Conservation (phyloP, 2,329 filamentous ascomycete genomes). For the Ilyonectria robusta region DNA sequence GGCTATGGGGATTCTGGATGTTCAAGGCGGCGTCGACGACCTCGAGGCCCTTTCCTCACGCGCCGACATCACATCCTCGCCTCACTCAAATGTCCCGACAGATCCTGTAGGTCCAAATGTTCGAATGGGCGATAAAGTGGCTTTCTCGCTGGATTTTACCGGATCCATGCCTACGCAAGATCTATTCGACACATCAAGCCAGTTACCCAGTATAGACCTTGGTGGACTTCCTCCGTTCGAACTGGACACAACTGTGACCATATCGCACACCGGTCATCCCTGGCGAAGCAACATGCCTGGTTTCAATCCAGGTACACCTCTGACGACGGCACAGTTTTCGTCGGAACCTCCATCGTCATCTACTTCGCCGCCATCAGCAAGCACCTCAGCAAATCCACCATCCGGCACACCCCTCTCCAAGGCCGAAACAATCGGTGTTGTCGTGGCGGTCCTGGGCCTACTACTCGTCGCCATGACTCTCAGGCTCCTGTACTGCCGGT, state of each 20-base stretch:
- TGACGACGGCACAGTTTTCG: not conserved
- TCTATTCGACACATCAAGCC: not conserved
- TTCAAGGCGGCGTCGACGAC: too few relatives aligned
- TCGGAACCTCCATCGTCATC: not conserved
- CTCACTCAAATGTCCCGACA: not conserved
- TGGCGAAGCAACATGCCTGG: not conserved
- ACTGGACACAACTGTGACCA: not conserved
- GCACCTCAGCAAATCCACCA: not conserved
- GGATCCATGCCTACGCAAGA: not conserved
- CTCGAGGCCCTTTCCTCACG: not conserved
- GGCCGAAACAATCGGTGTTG: not conserved
- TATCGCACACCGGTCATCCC: not conserved
- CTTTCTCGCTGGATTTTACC: not conserved
- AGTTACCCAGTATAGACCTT: not conserved
- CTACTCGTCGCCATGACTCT: not conserved
- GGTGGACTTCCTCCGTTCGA: not conserved
- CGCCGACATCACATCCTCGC: not conserved
- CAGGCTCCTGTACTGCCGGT: conserved; percentile 6
- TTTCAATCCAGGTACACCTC: not conserved
- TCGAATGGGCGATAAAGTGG: not conserved
- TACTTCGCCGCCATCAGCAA: not conserved
- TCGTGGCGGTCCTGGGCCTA: not conserved
- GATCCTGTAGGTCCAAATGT: not conserved
- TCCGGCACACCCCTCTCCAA: not conserved
- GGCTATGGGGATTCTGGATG: not conserved